A percentile compares a stretch with the other conserved stretches of the same genome.
These are phyloP conservation scores for Westerdykella ornata DNA, from an alignment of 2,329 filamentous ascomycete genomes.

Conservation along the genomic window DNA sequence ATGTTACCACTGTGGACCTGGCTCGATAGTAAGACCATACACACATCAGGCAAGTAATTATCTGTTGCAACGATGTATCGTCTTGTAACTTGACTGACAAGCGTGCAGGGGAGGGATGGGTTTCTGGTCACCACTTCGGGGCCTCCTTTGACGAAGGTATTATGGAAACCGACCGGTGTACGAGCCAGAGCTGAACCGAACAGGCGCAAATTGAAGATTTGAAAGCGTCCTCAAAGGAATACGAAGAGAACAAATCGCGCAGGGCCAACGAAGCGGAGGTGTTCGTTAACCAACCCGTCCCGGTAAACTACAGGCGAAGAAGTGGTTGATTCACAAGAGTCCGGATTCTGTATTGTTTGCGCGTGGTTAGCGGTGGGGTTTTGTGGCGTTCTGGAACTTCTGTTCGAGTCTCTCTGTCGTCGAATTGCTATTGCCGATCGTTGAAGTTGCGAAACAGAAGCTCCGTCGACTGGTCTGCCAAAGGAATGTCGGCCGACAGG, in stretches of 20 bases:
- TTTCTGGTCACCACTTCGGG: constrained; percentile 39
- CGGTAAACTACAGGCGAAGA: constrained; percentile 31
- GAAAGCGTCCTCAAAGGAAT: constrained; percentile 36
- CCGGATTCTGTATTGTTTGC: no score
- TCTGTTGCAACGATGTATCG: neutral
- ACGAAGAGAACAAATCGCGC: constrained; percentile 39
- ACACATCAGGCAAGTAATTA: constrained; percentile 35
- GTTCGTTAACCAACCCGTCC: constrained; percentile 37
- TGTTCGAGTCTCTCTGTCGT: no score
- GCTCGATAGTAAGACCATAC: constrained; percentile 39
- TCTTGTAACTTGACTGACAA: constrained; percentile 12
- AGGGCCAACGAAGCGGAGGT: constrained; percentile 30
- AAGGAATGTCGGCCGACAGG: no score
- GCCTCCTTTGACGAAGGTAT: constrained; percentile 39
- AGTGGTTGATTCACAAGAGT: constrained; percentile 13
- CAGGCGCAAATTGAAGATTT: constrained; percentile 41
- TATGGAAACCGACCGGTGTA: neutral
- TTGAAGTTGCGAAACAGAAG: no score
- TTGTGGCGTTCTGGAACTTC: no score
- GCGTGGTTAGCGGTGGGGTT: no score
- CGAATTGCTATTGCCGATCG: no score
- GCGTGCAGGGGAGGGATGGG: constrained; percentile 36
- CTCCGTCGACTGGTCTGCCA: no score
- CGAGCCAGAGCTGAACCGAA: constrained; percentile 8
- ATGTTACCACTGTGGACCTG: constrained; percentile 39